Conservation (phyloP, 768 basidiomycete species). For the Trametes cubensis region DNA sequence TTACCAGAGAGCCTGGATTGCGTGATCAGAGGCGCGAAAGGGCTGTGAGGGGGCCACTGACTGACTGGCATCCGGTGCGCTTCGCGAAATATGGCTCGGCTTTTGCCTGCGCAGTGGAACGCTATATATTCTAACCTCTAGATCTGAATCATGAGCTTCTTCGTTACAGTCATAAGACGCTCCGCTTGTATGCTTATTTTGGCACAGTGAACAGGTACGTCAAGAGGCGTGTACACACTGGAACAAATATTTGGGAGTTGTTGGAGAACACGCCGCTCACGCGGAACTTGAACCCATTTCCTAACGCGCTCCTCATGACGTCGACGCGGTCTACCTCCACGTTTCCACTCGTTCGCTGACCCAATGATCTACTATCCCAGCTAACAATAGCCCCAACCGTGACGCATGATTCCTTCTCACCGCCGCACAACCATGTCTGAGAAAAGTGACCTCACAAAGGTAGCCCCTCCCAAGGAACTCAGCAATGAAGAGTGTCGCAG, state of each 20-base stretch:
- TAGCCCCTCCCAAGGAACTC: conserved; percentile 45
- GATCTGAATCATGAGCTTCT: too few species aligned
- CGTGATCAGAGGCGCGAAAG: too few species aligned
- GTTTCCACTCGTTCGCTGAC: background rate
- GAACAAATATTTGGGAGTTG: conserved; percentile 22
- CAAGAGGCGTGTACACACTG: conserved; percentile 1
- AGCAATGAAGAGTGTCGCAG: conserved; percentile 36
- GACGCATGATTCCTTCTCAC: background rate
- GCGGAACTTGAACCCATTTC: background rate
- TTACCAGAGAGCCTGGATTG: too few species aligned
- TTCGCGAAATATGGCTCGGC: too few species aligned
- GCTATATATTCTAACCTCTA: too few species aligned
- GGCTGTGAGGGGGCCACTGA: too few species aligned
- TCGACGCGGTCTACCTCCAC: background rate
- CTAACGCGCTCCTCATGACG: conserved; percentile 20
- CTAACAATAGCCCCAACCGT: too few species aligned
- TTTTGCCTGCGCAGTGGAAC: too few species aligned
- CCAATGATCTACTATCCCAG: background rate
- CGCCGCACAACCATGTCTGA: conserved; percentile 3
- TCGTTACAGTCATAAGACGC: background rate
- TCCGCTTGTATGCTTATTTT: background rate
- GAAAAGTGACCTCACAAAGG: conserved; percentile 32
- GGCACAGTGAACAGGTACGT: too few species aligned
- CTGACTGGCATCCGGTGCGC: too few species aligned
- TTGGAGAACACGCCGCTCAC: background rate